Conservation (phyloP, 108 stramenopile genomes). For the Bacterosira constricta region DNA sequence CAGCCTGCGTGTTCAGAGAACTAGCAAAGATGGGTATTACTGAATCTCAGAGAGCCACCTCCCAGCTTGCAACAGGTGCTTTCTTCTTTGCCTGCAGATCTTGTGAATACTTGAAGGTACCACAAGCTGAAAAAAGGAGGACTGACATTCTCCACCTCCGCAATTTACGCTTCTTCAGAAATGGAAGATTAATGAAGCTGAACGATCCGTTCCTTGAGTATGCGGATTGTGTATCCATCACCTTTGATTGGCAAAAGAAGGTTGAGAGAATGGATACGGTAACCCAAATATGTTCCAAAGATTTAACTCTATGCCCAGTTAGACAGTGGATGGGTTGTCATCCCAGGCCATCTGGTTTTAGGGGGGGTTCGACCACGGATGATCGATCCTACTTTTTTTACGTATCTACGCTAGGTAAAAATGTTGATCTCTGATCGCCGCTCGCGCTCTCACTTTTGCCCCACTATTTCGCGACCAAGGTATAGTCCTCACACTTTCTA, state of each 20-base stretch:
- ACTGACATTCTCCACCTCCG: not conserved
- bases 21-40: not conserved
- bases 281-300: not conserved
- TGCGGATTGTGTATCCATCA: constrained; percentile 19
- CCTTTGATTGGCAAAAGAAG: constrained; percentile 19
- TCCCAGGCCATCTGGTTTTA: too few relatives aligned
- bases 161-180: not conserved
- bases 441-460: too few relatives aligned
- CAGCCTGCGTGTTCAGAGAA: not conserved
- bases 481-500: too few relatives aligned
- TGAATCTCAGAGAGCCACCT: constrained; percentile 4
- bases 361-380: too few relatives aligned
- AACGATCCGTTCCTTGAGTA: not conserved
- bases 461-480: too few relatives aligned
- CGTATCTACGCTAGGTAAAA: too few relatives aligned
- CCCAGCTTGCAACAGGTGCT: not conserved
- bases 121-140: constrained; percentile 1
- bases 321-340: too few relatives aligned
- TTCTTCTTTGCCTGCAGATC: constrained; percentile 28
- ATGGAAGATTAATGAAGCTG: not conserved
- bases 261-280: constrained; percentile 13
- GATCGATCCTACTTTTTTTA: too few relatives aligned
- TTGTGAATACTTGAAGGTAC: constrained; percentile 15
- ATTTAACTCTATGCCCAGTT: not conserved
- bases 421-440: too few relatives aligned